These are phyloP conservation scores for Pestalotiopsis sp. DNA, from an alignment of 2,329 filamentous ascomycete genomes.

Conservation along the genomic window DNA sequence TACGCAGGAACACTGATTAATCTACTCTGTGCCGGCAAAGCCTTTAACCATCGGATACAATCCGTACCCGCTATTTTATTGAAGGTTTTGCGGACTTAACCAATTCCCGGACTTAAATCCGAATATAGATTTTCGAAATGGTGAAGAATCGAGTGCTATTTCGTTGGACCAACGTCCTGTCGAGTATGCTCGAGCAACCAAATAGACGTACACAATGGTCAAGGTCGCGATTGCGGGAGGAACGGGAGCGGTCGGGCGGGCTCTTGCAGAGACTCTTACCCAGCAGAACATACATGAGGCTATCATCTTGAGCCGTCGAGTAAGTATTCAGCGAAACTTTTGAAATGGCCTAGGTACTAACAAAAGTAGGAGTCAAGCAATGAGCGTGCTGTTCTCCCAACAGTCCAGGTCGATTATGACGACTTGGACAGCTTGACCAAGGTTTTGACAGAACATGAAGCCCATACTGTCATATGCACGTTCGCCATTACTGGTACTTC, in stretches of 20 bases:
- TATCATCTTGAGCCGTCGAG: background rate
- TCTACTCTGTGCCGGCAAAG: background rate
- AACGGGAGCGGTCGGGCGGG: background rate
- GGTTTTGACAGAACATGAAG: background rate
- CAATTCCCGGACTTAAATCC: background rate
- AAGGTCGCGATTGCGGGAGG: slow-evolving; percentile 1
- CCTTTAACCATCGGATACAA: background rate
- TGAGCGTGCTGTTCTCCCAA: background rate
- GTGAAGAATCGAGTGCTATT: background rate
- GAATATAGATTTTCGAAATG: background rate
- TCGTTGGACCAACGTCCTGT: background rate
- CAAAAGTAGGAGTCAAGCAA: background rate
- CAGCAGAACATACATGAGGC: background rate
- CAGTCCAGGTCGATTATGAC: background rate
- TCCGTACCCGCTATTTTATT: background rate
- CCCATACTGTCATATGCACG: background rate
- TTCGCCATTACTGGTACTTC: background rate
- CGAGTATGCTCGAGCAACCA: background rate
- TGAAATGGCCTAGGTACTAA: background rate
- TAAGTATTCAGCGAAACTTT: background rate
- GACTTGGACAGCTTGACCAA: background rate
- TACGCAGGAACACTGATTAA: no score
- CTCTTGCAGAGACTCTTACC: background rate
- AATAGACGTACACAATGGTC: background rate
- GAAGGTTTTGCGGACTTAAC: background rate